Evolutionary conservation across 2,329 filamentous ascomycete genomes (phyloP).

Genomic region (Botrytis elliptica): DNA sequence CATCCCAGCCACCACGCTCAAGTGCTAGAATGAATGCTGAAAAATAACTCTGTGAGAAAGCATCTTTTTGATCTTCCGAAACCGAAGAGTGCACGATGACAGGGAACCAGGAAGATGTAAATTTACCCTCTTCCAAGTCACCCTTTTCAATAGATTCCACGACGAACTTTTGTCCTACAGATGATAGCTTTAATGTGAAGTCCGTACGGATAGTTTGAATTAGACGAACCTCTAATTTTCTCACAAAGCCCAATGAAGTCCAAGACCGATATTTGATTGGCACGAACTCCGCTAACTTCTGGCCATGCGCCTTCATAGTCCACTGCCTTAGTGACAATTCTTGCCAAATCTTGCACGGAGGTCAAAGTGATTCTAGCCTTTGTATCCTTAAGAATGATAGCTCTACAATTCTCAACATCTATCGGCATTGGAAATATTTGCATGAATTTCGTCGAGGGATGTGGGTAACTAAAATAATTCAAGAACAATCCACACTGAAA

Average conservation of each 20-base stretch:
- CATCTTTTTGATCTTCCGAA: constrained; percentile 37
- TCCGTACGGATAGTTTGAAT: not conserved
- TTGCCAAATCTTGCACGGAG: constrained; percentile 45
- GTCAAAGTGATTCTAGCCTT: constrained; percentile 47
- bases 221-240: constrained; percentile 41
- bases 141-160: constrained; percentile 47
- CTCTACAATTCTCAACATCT: constrained; percentile 42
- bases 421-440: constrained; percentile 40
- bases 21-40: constrained; percentile 46
- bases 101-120: constrained; percentile 46
- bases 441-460: constrained; percentile 42
- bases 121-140: constrained; percentile 48
- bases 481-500: constrained; percentile 51
- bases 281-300: constrained; percentile 30
- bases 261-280: not conserved
- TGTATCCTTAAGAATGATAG: constrained; percentile 43
- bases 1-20: constrained; percentile 45
- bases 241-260: not conserved
- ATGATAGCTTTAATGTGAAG: constrained; percentile 21
- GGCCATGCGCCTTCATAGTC: constrained; percentile 40
- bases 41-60: constrained; percentile 39
- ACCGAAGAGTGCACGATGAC: constrained; percentile 39
- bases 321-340: constrained; percentile 38
- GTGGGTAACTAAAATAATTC: constrained; percentile 48
- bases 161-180: constrained; percentile 39